Conservation (phyloP, 495 filamentous ascomycete species). For the Massariosphaeria phaeospora region DNA sequence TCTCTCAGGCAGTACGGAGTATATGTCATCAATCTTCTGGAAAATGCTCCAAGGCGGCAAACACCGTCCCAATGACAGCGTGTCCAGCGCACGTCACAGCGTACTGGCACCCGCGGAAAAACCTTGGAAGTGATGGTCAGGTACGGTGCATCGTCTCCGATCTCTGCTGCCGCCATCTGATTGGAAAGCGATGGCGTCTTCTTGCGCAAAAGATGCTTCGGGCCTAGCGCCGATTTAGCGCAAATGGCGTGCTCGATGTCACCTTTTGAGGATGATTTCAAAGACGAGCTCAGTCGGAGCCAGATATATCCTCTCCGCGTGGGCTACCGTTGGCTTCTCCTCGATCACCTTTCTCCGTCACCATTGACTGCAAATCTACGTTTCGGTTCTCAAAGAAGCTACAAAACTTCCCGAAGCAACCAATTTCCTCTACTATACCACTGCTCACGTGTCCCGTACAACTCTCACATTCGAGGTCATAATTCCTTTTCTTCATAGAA, state of each 20-base stretch:
- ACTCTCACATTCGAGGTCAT: background rate
- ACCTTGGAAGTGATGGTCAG: background rate
- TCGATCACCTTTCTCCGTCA: conserved; percentile 1
- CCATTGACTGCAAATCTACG: background rate
- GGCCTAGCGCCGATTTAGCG: conserved; percentile 16
- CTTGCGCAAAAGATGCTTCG: no score
- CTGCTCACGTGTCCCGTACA: conserved; percentile 21
- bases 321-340: conserved; percentile 10
- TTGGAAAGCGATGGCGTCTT: conserved; percentile 19
- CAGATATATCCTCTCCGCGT: conserved; percentile 29
- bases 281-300: conserved; percentile 23
- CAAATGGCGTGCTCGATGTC: conserved; percentile 39
- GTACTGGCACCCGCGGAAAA: no score
- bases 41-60: no score
- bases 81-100: no score
- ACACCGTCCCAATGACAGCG: no score
- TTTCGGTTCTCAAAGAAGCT: background rate
- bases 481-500: conserved; percentile 3
- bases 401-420: background rate
- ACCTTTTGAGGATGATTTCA: conserved; percentile 31
- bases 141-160: no score
- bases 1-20: no score
- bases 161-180: background rate
- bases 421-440: background rate
- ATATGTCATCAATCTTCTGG: no score